Evolutionary conservation across 1,284 basidiomycete genomes (phyloP), one percentile per base, ranked within the genome.

Genomic region (Cryptococcus sp.): DNA sequence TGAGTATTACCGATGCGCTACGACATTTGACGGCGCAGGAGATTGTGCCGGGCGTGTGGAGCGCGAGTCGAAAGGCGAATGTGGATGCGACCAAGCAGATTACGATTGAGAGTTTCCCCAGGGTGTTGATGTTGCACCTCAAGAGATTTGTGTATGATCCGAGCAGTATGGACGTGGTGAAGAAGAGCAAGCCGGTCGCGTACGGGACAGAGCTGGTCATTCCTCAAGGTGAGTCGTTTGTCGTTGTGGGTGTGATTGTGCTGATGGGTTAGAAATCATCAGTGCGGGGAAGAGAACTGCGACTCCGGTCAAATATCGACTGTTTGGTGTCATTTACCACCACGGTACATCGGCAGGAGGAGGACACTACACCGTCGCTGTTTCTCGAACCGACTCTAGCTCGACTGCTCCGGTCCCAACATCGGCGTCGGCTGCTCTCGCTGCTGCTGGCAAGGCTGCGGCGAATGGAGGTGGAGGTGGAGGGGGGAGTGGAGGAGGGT

Each of bases 241-340:
- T 10, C n/a, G n/a, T n/a, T n/a, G n/a, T n/a, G n/a, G n/a, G n/a
- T n/a, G n/a, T n/a, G n/a, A n/a, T 19, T 24, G 22, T 11, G 43
- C 12, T 26, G 6, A 16, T 16, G 43, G n/a, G 43, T 45, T 62
- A 82, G 86, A 90, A 50, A 74, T 88, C 44, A 79, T 92, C 69
- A 76, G 82, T 0, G 77, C 80, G 0, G 74, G 77, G 5, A 80
- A 80, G 56, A 74, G 78, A 50, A 58, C 65, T 42, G 57, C 76
- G 7, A 75, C 74, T 22, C 71, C 78, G 1, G 76, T 81, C 14
- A 79, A 80, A 58, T 97, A 95, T 69, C 83, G 84, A 55, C 78
- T 97, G 7, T 94, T 93, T 66, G 91, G 88, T 87, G 91, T 86
- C 19, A 76, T 97, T 7, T 97, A 97, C 71, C 94, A 98, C 71